phyloP scores from a whole-genome alignment of 2,329 filamentous ascomycete genomes.

The Colletotrichum zoysiae region DNA sequence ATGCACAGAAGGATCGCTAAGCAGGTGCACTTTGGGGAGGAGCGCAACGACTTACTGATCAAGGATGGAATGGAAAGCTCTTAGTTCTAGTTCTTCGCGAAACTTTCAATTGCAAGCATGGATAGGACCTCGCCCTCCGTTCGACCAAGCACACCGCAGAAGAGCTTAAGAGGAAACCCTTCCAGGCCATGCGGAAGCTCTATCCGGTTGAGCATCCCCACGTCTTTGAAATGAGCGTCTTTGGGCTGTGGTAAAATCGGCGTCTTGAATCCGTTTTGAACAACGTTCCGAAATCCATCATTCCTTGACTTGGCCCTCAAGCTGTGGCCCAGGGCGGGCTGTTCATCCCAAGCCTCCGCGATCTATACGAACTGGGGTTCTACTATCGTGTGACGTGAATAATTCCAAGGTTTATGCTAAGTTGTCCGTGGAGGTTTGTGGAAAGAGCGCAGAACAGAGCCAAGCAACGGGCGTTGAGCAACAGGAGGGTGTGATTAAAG shows the following conservation, averaged over 20 bases:
- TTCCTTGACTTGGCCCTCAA: too few species aligned
- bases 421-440: not conserved
- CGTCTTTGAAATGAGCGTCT: conserved; percentile 44
- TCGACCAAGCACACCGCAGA: not conserved
- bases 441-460: not conserved
- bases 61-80: not conserved
- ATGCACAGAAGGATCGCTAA: not conserved
- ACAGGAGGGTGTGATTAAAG: too few species aligned
- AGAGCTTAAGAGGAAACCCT: not conserved
- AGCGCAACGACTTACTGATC: not conserved
- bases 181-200: not conserved
- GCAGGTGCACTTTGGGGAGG: not conserved
- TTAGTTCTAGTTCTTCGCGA: not conserved
- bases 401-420: too few species aligned
- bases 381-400: too few species aligned
- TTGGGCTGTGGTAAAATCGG: too few species aligned
- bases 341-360: too few species aligned
- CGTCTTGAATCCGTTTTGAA: too few species aligned
- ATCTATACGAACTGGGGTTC: too few species aligned
- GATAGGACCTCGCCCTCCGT: too few species aligned
- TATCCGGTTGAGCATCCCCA: conserved; percentile 43
- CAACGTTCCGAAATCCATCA: too few species aligned
- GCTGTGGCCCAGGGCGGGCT: too few species aligned
- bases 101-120: not conserved
- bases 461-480: not conserved